Percentiles rank a stretch among this genome's conserved stretches.
Evolutionary conservation across 805 yeast genomes (phyloP).

Genomic region (Tetrapisispora arboricola): DNA sequence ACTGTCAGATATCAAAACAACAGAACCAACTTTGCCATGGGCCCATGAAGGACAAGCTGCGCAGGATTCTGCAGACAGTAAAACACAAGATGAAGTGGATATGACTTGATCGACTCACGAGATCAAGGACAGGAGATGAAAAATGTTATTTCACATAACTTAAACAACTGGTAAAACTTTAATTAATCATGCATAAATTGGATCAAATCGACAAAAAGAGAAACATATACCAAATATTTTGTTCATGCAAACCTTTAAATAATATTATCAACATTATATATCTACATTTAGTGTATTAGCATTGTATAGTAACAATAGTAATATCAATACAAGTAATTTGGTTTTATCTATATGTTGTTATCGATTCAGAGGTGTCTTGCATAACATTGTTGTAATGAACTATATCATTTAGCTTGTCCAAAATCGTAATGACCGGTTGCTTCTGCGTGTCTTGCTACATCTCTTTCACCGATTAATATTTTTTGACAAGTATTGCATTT

Average conservation of each 20-base stretch:
- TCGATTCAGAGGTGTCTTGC: too few species aligned
- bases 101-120: too few species aligned
- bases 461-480: slow-evolving; percentile 50
- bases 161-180: not conserved
- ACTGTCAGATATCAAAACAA: slow-evolving; percentile 21
- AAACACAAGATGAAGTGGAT: slow-evolving; percentile 2
- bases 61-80: not conserved
- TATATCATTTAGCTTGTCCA: slow-evolving; percentile 36
- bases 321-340: too few species aligned
- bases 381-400: too few species aligned
- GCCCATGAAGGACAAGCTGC: not conserved
- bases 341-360: too few species aligned
- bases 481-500: slow-evolving; percentile 47
- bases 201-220: too few species aligned
- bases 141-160: not conserved
- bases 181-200: not conserved
- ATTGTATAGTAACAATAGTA: not conserved
- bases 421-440: slow-evolving; percentile 50
- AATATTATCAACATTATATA: too few species aligned
- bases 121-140: too few species aligned
- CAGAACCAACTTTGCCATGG: slow-evolving; percentile 29
- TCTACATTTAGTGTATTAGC: too few species aligned
- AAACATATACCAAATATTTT: too few species aligned
- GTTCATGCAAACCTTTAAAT: too few species aligned
- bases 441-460: slow-evolving; percentile 54